phyloP scores from a whole-genome alignment of 140 eudicot genomes.

The Bidens hawaiensis region DNA sequence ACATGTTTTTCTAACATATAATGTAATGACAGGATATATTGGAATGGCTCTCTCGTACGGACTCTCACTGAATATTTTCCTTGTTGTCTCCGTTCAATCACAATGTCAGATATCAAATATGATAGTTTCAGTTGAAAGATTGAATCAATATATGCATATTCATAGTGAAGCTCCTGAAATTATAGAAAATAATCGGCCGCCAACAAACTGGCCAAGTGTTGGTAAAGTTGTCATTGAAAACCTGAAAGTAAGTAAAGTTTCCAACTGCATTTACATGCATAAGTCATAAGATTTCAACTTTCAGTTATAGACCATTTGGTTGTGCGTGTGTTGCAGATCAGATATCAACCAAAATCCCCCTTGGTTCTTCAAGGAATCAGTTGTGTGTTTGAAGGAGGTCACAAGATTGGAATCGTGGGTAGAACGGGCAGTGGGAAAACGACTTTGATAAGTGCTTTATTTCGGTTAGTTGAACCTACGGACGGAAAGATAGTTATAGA shows the following conservation, averaged over 20 bases:
- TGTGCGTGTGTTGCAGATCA: constrained; percentile 33
- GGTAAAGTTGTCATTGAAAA: constrained; percentile 53
- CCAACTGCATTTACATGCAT: neutral
- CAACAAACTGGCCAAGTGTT: constrained; percentile 46
- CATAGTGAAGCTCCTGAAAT: constrained; percentile 61
- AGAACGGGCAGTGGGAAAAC: constrained; percentile 76
- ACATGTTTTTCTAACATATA: neutral
- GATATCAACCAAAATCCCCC: constrained; percentile 52
- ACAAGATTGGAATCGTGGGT: constrained; percentile 68
- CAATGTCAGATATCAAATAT: constrained; percentile 53
- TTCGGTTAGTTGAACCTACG: constrained; percentile 66
- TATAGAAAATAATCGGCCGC: constrained; percentile 42
- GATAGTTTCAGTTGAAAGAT: constrained; percentile 60
- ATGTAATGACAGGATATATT: constrained; percentile 47
- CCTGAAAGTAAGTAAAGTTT: constrained; percentile 39
- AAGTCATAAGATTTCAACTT: neutral
- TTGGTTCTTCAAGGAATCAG: constrained; percentile 56
- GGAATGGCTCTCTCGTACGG: constrained; percentile 75
- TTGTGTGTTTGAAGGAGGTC: constrained; percentile 60
- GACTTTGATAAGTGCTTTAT: constrained; percentile 61
- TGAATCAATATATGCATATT: constrained; percentile 74
- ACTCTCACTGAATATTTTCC: constrained; percentile 52
- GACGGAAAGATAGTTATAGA: constrained; percentile 58
- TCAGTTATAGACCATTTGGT: neutral
- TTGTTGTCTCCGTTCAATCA: constrained; percentile 39